phyloP scores from a whole-genome alignment of 2,329 filamentous ascomycete genomes.

The Phymatotrichopsis omnivora region DNA sequence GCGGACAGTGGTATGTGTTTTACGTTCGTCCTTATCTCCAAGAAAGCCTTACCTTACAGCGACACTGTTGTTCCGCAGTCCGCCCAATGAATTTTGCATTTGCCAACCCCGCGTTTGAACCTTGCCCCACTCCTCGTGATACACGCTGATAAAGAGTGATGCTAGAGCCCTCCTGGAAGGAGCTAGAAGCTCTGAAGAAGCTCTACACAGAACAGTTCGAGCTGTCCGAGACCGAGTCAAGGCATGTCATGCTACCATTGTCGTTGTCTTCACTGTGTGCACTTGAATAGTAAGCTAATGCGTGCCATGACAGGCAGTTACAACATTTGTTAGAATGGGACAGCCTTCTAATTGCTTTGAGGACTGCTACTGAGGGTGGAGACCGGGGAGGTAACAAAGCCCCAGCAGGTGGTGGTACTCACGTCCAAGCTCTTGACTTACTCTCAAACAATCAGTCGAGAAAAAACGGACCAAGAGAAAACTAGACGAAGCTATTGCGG shows the following conservation, averaged over 20 bases:
- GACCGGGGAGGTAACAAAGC: conserved; percentile 28
- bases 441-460: conserved; percentile 19
- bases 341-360: conserved; percentile 26
- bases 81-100: neutral
- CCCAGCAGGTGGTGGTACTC: too few relatives aligned
- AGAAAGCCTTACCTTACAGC: neutral
- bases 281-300: neutral
- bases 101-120: neutral
- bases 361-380: conserved; percentile 28
- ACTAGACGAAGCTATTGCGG: conserved; percentile 28
- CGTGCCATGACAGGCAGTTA: conserved; percentile 15
- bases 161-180: conserved; percentile 20
- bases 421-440: conserved; percentile 15
- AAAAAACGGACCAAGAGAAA: conserved; percentile 29
- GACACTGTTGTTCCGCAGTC: neutral
- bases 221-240: conserved; percentile 20
- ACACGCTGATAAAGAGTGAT: neutral
- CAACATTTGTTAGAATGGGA: conserved; percentile 16
- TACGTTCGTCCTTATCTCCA: neutral
- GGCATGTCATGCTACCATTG: conserved; percentile 12
- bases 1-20: conserved; percentile 21
- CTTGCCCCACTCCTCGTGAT: too few relatives aligned
- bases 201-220: conserved; percentile 22
- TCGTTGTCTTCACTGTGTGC: neutral
- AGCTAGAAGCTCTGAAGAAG: conserved; percentile 14